A percentile compares a stretch with the other conserved stretches of the same genome.
Conservation (phyloP, 2,329 filamentous ascomycete species). For the Reticulascus tulasneorum region DNA sequence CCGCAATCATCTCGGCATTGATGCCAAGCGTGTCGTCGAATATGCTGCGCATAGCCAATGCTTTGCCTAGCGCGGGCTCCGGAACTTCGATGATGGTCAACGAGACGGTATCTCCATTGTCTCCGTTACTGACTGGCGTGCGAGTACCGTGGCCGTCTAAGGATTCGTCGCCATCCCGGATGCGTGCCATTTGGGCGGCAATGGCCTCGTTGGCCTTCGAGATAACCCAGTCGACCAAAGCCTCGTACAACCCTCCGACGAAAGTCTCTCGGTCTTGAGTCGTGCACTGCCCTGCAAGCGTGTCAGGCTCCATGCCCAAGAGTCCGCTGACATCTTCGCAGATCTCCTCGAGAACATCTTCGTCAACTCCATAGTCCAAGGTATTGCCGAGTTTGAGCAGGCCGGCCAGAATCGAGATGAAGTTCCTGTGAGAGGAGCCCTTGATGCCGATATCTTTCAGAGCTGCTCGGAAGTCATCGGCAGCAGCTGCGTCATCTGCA, state of each 20-base stretch:
- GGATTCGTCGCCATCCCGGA: constrained; percentile 63
- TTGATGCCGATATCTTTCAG: constrained; percentile 93
- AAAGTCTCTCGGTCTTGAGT: constrained; percentile 81
- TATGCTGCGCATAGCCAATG: constrained; percentile 80
- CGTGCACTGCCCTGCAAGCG: constrained; percentile 72
- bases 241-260: constrained; percentile 86
- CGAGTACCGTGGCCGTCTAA: constrained; percentile 57
- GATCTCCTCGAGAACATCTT: constrained; percentile 76
- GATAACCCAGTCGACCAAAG: constrained; percentile 92
- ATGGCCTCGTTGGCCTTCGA: constrained; percentile 85
- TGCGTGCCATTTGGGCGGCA: constrained; percentile 64
- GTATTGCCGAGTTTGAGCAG: constrained; percentile 90
- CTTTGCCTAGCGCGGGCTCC: constrained; percentile 75
- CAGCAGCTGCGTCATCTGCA: constrained; percentile 85
- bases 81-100: constrained; percentile 88
- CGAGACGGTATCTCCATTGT: constrained; percentile 77
- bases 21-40: constrained; percentile 93
- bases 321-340: constrained; percentile 88
- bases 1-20: constrained; percentile 95
- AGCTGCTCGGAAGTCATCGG: constrained; percentile 85
- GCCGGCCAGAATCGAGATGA: constrained; percentile 82
- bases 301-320: constrained; percentile 80
- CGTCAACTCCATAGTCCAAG: constrained; percentile 77
- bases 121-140: constrained; percentile 66
- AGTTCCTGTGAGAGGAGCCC: constrained; percentile 72